Evolutionary conservation across 2,329 filamentous ascomycete genomes (phyloP).

Genomic region (Alternaria gaisen): DNA sequence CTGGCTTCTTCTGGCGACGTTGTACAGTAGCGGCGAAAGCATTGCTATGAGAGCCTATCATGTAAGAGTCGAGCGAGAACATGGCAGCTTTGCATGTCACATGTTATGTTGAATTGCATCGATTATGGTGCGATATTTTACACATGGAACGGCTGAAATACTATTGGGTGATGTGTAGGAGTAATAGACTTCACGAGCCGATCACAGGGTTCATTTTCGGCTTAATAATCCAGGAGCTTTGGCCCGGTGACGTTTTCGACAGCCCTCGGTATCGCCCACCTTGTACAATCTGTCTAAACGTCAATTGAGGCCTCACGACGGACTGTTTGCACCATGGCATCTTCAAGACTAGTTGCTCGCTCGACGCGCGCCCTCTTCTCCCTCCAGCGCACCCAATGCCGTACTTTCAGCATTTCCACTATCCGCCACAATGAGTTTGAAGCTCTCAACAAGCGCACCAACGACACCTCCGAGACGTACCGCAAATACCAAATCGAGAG

Average conservation of each 20-base stretch:
- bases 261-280: slow-evolving; percentile 29
- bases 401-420: slow-evolving; percentile 51
- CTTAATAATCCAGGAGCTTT: slow-evolving; percentile 30
- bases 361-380: slow-evolving; percentile 54
- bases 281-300: slow-evolving; percentile 11
- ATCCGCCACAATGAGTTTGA: slow-evolving; percentile 50
- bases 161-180: slow-evolving; percentile 15
- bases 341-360: slow-evolving; percentile 56
- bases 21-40: not conserved
- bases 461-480: slow-evolving; percentile 64
- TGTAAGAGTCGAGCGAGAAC: not conserved
- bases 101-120: not conserved
- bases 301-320: slow-evolving; percentile 27
- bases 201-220: slow-evolving; percentile 22
- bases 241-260: slow-evolving; percentile 35
- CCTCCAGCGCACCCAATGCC: slow-evolving; percentile 44
- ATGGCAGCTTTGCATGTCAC: not conserved
- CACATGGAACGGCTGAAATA: not conserved
- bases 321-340: slow-evolving; percentile 53
- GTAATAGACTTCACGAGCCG: slow-evolving; percentile 29
- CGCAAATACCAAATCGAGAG: slow-evolving; percentile 66
- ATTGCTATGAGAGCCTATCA: not conserved
- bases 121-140: not conserved
- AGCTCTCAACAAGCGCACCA: slow-evolving; percentile 59
- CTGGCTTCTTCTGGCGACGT: not conserved